Conservation (phyloP, 805 yeast genomes). For the Saccharomycopsis sp. region DNA sequence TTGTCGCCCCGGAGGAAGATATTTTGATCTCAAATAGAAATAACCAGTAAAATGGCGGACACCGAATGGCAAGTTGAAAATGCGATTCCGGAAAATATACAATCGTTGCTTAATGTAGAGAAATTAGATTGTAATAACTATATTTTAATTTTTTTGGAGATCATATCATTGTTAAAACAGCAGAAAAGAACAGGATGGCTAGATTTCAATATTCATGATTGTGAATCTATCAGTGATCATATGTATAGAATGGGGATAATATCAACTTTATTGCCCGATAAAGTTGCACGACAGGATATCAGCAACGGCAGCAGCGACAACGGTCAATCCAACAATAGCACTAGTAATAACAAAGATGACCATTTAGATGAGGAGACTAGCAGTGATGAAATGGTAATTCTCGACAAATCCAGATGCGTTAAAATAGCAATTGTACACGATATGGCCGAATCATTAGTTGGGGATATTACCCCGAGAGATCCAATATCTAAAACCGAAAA, state of each 20-base stretch:
- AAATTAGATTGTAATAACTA: conserved; percentile 33
- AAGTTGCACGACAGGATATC: no score
- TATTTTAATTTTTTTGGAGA: conserved; percentile 53
- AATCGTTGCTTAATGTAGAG: conserved; percentile 30
- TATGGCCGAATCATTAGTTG: conserved; percentile 89
- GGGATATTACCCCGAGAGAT: conserved; percentile 87
- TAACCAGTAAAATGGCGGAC: no score
- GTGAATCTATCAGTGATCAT: conserved; percentile 81
- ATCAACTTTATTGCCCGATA: conserved; percentile 49
- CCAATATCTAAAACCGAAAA: conserved; percentile 70
- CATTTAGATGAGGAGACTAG: no score
- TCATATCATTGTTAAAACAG: conserved; percentile 63
- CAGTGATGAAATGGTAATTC: conserved; percentile 36
- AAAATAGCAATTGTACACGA: conserved; percentile 89
- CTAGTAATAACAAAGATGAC: conserved; percentile 19
- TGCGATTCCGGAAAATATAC: conserved; percentile 43
- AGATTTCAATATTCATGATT: conserved; percentile 42
- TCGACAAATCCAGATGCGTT: conserved; percentile 60
- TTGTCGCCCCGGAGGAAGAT: no score
- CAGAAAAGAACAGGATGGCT: conserved; percentile 94
- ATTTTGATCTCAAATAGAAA: no score
- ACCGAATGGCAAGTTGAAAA: conserved; percentile 26
- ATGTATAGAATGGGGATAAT: conserved; percentile 92
- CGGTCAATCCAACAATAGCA: conserved; percentile 18
- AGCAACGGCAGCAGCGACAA: no score